A percentile compares a stretch with the other conserved stretches of the same genome.
phyloP scores from a whole-genome alignment of 495 filamentous ascomycete genomes.

The Aspergillus campestris region DNA sequence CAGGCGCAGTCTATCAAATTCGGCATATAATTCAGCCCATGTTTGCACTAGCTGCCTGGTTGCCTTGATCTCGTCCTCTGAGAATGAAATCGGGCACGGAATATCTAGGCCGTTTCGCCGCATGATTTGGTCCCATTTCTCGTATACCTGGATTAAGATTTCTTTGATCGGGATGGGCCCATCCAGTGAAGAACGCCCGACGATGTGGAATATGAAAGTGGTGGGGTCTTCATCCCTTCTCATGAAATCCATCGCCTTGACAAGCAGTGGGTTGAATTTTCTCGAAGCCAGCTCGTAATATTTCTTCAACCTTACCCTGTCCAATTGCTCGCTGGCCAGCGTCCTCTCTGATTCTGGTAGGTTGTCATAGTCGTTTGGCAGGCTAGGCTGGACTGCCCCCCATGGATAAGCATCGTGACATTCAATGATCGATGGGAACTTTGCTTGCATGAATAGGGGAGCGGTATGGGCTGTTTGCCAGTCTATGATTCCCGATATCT shows the following conservation, averaged over 20 bases:
- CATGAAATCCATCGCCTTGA: slow-evolving; percentile 11
- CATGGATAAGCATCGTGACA: slow-evolving; percentile 11
- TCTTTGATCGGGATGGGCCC: slow-evolving; percentile 12
- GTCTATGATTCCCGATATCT: slow-evolving; percentile 17
- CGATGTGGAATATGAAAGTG: slow-evolving; percentile 15
- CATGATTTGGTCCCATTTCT: slow-evolving; percentile 12
- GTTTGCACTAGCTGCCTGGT: slow-evolving; percentile 5
- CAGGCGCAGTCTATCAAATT: slow-evolving; percentile 8
- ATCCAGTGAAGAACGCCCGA: slow-evolving; percentile 9
- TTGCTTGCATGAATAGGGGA: slow-evolving; percentile 14
- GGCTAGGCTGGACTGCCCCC: slow-evolving; percentile 11
- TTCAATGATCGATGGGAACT: slow-evolving; percentile 13
- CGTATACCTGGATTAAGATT: slow-evolving; percentile 15
- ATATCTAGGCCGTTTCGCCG: slow-evolving; percentile 2
- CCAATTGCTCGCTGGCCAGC: slow-evolving; percentile 3
- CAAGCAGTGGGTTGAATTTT: slow-evolving; percentile 13
- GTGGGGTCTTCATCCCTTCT: slow-evolving; percentile 13
- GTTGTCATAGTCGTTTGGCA: slow-evolving; percentile 10
- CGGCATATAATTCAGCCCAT: slow-evolving; percentile 9
- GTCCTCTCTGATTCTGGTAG: slow-evolving; percentile 6
- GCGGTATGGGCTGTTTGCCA: slow-evolving; percentile 11
- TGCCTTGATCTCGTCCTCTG: slow-evolving; percentile 7
- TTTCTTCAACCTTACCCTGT: slow-evolving; percentile 10
- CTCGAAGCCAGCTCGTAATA: slow-evolving; percentile 15
- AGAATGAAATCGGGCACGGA: slow-evolving; percentile 13